A percentile compares a stretch with the other conserved stretches of the same genome.
Conservation (phyloP, 179 eudicot genomes). For the Camellia oleifera region DNA sequence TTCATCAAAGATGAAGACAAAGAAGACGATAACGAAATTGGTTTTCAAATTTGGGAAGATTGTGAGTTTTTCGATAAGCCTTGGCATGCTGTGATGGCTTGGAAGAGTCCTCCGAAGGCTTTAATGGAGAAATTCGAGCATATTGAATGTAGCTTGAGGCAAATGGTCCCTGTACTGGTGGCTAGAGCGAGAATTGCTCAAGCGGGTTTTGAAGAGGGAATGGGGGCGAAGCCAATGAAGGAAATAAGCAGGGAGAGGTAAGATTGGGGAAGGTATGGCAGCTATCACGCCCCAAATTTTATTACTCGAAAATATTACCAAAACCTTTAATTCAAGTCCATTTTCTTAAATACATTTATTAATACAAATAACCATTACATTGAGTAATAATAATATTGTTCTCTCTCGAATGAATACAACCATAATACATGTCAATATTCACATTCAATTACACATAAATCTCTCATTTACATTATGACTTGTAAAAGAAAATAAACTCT, state of each 20-base stretch:
- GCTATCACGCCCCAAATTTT: too few species aligned
- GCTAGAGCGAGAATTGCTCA: constrained; percentile 32
- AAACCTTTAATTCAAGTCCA: too few species aligned
- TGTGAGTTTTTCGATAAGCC: constrained; percentile 14
- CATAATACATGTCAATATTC: too few species aligned
- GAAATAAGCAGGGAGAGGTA: constrained; percentile 21
- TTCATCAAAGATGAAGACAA: constrained; percentile 32
- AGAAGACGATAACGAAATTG: background rate
- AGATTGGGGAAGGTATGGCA: constrained; percentile 34
- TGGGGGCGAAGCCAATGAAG: constrained; percentile 26
- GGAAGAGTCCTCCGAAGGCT: constrained; percentile 36
- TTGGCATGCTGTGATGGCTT: constrained; percentile 38
- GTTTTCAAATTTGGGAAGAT: background rate
- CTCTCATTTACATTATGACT: too few species aligned
- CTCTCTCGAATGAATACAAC: too few species aligned
- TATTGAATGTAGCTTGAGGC: constrained; percentile 72
- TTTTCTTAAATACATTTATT: too few species aligned
- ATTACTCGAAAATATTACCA: too few species aligned
- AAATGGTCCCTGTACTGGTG: constrained; percentile 63
- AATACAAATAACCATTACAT: too few species aligned
- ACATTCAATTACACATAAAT: too few species aligned
- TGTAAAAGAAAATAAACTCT: too few species aligned
- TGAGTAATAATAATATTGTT: too few species aligned
- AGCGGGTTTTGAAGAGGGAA: constrained; percentile 25
- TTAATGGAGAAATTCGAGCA: constrained; percentile 46